These are phyloP conservation scores for Sistotremastrum niveocremeum DNA, from an alignment of 768 basidiomycete species.

Conservation along the genomic window DNA sequence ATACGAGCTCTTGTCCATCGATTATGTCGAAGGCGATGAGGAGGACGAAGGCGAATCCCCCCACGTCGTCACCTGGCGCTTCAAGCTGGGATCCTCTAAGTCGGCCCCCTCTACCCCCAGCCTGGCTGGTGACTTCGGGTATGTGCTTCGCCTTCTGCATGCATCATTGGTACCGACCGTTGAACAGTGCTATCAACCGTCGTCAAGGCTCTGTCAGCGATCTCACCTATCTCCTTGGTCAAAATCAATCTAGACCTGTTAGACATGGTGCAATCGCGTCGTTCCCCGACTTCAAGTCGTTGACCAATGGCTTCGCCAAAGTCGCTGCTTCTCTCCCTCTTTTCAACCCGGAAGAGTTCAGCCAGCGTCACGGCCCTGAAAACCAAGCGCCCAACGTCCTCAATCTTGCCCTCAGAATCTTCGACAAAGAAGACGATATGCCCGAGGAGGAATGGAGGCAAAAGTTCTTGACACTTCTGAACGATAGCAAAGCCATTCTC, in stretches of 20 bases:
- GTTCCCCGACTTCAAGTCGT: constrained; percentile 60
- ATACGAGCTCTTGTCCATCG: constrained; percentile 80
- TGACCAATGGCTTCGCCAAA: constrained; percentile 61
- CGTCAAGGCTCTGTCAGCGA: constrained; percentile 93
- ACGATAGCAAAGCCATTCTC: constrained; percentile 50
- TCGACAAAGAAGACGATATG: constrained; percentile 67
- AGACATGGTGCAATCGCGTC: constrained; percentile 88
- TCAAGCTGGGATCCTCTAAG: constrained; percentile 84
- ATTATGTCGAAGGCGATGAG: constrained; percentile 88
- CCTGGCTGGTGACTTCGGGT: constrained; percentile 31
- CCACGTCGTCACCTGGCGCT: constrained; percentile 80
- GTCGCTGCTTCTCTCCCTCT: constrained; percentile 60
- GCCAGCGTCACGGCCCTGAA: constrained; percentile 58
- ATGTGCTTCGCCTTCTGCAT: constrained; percentile 8
- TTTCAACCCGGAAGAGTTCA: constrained; percentile 60
- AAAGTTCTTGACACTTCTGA: constrained; percentile 57
- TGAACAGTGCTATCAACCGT: constrained; percentile 35
- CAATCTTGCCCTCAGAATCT: constrained; percentile 85
- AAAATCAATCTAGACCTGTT: constrained; percentile 76
- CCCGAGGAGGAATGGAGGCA: constrained; percentile 65
- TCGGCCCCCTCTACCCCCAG: constrained; percentile 78
- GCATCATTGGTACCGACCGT: constrained; percentile 2
- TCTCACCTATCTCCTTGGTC: constrained; percentile 81
- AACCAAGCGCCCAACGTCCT: constrained; percentile 82
- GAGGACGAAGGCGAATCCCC: constrained; percentile 74